Base-by-base conservation (phyloP, 163 green algal genomes). In the Chloromonas sp. region DNA sequence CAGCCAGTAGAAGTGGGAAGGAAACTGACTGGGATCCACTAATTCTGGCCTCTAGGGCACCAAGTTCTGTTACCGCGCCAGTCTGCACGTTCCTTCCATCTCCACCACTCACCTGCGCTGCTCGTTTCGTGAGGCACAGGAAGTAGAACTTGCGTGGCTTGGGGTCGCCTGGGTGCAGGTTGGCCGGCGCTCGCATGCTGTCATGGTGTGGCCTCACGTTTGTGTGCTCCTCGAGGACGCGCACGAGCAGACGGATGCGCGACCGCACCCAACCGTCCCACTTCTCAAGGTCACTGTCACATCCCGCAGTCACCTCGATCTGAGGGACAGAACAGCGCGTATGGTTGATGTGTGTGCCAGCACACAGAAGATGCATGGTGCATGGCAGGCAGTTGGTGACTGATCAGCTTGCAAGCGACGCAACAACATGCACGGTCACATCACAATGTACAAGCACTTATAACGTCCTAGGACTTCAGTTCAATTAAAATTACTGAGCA, bases 221-320 rank as follows among this genome's bases (percentile, higher is more conserved):
- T 1, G 96, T 89, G 81, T 94, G 89, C 60, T 90, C 87, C 81
- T 95, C 91, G 70, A 94, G 89, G 80, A 88, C 86, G 11, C 78
- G 78, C 36, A 88, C 78, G 60, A 86, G 78, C n/a, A 66, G 78
- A 2, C 92, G 83, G 86, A 96, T 88, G 76, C 94, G 89, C 15
- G 92, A 96, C 83, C 94, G 90, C 71, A 96, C 92, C 91, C 93
- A 98, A 66, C 95, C 95, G 85, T 95, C 92, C 95, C 95, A 98
- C 15, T 90, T 84, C 60, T 92, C 91, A 82, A 96, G 92, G 84
- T 96, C 91, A 76, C 90, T 85, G 81, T 92, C 88, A 84, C 15
- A 90, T 60, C 76, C 81, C 11, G 94, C 93, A 0, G 84, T 81
- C 5, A 97, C 91, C 87, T 95, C 91, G 58, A 95, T 86, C 91